Conservation (phyloP, 2,329 filamentous ascomycete genomes). For the Orbilia brochopaga region DNA sequence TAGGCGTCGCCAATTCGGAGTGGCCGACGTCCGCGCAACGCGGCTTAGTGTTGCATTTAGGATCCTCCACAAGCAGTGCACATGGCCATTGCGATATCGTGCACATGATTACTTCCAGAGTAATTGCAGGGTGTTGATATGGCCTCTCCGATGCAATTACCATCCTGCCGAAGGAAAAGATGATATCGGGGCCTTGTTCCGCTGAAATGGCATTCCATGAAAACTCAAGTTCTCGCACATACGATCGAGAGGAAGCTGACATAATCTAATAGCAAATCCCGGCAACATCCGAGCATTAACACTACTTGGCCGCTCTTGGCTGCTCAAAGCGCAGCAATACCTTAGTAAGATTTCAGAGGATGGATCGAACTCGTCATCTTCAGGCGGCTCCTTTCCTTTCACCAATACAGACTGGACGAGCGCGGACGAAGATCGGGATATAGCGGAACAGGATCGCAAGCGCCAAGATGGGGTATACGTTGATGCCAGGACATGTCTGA, state of each 20-base stretch:
- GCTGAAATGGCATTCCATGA: no score
- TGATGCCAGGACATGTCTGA: slow-evolving; percentile 44
- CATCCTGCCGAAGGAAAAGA: no score
- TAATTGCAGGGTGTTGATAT: no score
- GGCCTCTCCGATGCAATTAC: neutral
- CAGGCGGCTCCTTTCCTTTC: slow-evolving; percentile 43
- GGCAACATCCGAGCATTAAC: slow-evolving; percentile 21
- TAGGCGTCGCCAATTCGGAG: neutral
- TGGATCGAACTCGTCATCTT: slow-evolving; percentile 37
- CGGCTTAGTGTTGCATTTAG: neutral
- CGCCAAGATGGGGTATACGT: slow-evolving; percentile 46
- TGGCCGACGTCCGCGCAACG: slow-evolving; percentile 5
- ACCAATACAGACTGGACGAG: slow-evolving; percentile 46
- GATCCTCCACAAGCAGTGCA: neutral
- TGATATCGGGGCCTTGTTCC: neutral
- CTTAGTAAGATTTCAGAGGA: slow-evolving; percentile 48
- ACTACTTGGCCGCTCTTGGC: slow-evolving; percentile 44
- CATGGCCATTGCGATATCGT: neutral
- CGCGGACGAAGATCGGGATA: slow-evolving; percentile 47
- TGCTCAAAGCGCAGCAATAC: slow-evolving; percentile 37
- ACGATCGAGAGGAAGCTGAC: neutral
- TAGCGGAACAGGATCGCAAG: slow-evolving; percentile 36
- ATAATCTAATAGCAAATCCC: slow-evolving; percentile 20
- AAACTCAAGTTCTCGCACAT: neutral
- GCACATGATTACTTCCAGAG: no score